phyloP scores from a whole-genome alignment of 108 stramenopile species.

The Cyclotella distinguenda region DNA sequence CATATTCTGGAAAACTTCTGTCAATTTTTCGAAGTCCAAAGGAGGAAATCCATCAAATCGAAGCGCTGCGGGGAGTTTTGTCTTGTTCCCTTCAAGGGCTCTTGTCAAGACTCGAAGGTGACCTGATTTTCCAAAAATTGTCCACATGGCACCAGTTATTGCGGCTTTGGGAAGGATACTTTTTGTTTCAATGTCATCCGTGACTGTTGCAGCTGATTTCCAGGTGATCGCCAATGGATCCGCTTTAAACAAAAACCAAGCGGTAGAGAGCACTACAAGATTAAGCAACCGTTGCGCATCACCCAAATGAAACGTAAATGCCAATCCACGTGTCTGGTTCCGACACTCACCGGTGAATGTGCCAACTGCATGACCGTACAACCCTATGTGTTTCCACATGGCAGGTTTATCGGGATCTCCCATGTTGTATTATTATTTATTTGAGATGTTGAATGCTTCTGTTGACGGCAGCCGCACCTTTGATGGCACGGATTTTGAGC shows the following conservation, averaged over 20 bases:
- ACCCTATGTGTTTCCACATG: constrained; percentile 86
- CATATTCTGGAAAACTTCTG: constrained; percentile 38
- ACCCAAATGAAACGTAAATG: background rate
- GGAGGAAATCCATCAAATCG: constrained; percentile 85
- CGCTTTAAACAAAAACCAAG: constrained; percentile 12
- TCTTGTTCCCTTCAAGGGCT: constrained; percentile 15
- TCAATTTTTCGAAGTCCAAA: constrained; percentile 55
- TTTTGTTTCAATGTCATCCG: constrained; percentile 51
- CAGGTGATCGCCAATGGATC: constrained; percentile 65
- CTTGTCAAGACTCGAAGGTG: constrained; percentile 71
- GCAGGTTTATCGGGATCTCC: constrained; percentile 17
- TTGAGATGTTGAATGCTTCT: background rate
- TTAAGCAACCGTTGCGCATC: background rate
- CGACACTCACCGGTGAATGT: constrained; percentile 59
- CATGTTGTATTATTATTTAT: background rate
- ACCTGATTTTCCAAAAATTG: constrained; percentile 76
- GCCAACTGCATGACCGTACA: constrained; percentile 86
- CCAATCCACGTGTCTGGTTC: background rate
- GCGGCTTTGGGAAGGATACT: constrained; percentile 39
- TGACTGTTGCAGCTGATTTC: constrained; percentile 72
- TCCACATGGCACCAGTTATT: constrained; percentile 69
- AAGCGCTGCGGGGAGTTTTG: constrained; percentile 53
- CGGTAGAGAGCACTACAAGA: background rate
- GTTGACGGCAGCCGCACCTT: too few species aligned
- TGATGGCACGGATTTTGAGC: too few species aligned